Evolutionary conservation across 2,329 filamentous ascomycete species (phyloP), one percentile per base, ranked within the genome.

Genomic region (Boeremia exigua): DNA sequence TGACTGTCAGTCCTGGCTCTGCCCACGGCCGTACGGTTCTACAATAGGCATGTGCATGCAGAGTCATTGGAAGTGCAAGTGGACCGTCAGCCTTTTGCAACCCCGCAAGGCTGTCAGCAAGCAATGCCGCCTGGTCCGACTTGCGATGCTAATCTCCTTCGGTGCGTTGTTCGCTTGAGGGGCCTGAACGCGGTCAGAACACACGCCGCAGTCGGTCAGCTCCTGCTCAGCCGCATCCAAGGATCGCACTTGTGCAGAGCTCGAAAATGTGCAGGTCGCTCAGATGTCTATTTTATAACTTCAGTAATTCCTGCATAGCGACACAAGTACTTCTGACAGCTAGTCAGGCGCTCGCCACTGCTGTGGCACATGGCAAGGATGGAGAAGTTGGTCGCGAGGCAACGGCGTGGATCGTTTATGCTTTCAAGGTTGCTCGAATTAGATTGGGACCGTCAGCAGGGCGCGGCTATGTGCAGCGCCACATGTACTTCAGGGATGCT

Each of bases 401-500:
- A 48, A 37, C 46, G 50, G 49, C 40, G 46, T 33, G 29, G 54
- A 42, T 44, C 49, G 38, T 54, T 55, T 37, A 56, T 56, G 37
- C 54, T n/a, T 23, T 23, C 19, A 5, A 23, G 19, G 19, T 33
- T 52, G 30, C 48, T 23, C 25, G 27, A 61, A 61, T 56, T 58
- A 56, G 58, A 56, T 33, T 17, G 7, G 12, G 37, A 43, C 49
- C 33, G 51, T 57, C 42, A 56, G 51, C 46, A 50, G 43, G 19
- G 40, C 29, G 53, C 46, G 52, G 48, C 45, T 54, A 40, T 40
- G 47, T 29, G 44, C 43, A 42, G 51, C 58, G 55, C 54, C 54
- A 53, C 53, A 37, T 33, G 53, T 25, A 33, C 17, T 50, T 40
- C 58, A 61, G 52, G 54, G 54, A 53, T 58, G 46, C 30, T 30